Percentiles rank a stretch among this genome's conserved stretches.
These are phyloP conservation scores for Pseudotsuga menziesii DNA, from an alignment of 75 land plant genomes.

Conservation along the genomic window DNA sequence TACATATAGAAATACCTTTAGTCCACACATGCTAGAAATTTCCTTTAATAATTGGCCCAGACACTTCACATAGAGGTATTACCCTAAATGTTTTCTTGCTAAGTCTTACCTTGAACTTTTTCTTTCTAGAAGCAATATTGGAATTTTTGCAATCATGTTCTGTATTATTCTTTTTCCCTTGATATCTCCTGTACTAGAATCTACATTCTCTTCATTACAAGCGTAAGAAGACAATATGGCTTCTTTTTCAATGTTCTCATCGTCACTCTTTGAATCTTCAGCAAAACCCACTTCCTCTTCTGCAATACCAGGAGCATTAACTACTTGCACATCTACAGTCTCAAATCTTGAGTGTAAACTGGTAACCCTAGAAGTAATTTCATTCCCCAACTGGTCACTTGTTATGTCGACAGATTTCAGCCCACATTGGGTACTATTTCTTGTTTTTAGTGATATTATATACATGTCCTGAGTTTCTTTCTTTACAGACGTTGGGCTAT, in stretches of 20 bases:
- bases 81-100: constrained; percentile 55
- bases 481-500: background rate
- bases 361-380: background rate
- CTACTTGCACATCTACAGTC: constrained; percentile 15
- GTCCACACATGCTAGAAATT: background rate
- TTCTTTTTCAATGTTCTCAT: constrained; percentile 10
- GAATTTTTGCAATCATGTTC: background rate
- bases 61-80: background rate
- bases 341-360: background rate
- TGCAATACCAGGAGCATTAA: background rate
- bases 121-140: constrained; percentile 17
- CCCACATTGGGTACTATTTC: constrained; percentile 10
- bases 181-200: constrained; percentile 1
- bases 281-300: constrained; percentile 38
- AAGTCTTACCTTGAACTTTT: constrained; percentile 45
- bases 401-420: constrained; percentile 48
- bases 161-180: constrained; percentile 18
- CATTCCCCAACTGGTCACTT: constrained; percentile 16
- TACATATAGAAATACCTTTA: background rate
- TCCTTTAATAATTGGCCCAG: background rate
- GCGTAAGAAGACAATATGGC: constrained; percentile 6
- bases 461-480: constrained; percentile 5
- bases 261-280: constrained; percentile 18
- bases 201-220: constrained; percentile 6
- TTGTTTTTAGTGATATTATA: constrained; percentile 1